phyloP scores from a whole-genome alignment of 106 monocot genomes.

The Gastrodia elata region DNA sequence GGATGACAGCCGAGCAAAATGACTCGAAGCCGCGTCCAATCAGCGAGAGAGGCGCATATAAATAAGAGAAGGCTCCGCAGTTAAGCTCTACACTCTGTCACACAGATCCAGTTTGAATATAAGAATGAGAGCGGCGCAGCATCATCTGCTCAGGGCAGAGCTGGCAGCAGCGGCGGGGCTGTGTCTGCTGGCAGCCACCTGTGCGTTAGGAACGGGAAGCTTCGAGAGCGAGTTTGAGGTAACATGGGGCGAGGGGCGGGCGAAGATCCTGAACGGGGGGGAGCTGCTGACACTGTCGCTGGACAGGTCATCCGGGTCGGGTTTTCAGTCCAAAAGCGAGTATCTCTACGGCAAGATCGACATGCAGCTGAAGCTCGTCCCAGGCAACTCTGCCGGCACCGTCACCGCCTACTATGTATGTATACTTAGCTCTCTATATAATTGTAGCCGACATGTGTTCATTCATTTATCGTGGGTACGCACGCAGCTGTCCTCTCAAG shows the following conservation, averaged over 20 bases:
- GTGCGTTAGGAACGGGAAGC: background rate
- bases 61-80: too few species aligned
- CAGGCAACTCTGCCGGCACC: conserved; percentile 20
- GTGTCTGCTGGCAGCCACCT: background rate
- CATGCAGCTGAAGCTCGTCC: conserved; percentile 24
- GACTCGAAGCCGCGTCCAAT: too few species aligned
- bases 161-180: too few species aligned
- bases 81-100: too few species aligned
- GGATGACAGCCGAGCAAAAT: too few species aligned
- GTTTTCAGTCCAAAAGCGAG: conserved; percentile 17
- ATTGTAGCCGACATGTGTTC: background rate
- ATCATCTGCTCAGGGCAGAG: too few species aligned
- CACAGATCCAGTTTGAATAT: too few species aligned
- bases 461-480: background rate
- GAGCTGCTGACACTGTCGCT: conserved; percentile 14
- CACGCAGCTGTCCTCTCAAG: conserved; percentile 13
- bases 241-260: conserved; percentile 17
- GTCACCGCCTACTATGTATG: conserved; percentile 21
- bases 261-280: conserved; percentile 9
- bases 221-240: conserved; percentile 12
- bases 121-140: too few species aligned
- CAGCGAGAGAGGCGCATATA: too few species aligned
- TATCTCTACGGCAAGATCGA: conserved; percentile 22
- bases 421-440: background rate
- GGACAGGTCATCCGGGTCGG: conserved; percentile 10